A percentile compares a stretch with the other conserved stretches of the same genome.
phyloP scores from a whole-genome alignment of 371 early-diverging fungal species.

The Zopfochytrium polystomum region DNA sequence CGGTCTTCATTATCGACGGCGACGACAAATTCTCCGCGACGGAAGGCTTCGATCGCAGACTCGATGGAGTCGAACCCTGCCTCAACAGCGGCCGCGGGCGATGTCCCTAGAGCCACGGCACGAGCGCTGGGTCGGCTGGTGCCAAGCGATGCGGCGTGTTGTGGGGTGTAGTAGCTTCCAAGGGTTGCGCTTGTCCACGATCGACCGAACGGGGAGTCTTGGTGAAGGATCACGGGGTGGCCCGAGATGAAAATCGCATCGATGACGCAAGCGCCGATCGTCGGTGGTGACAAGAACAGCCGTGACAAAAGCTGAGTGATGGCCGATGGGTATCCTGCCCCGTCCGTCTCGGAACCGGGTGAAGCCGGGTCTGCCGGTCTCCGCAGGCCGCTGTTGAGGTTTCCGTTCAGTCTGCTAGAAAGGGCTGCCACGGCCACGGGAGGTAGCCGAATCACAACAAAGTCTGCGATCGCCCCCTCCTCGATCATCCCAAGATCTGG shows the following conservation, averaged over 20 bases:
- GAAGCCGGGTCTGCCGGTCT: conserved; percentile 7
- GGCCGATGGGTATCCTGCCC: background rate
- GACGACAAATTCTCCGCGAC: conserved; percentile 77
- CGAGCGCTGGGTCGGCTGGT: background rate
- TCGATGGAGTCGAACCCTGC: conserved; percentile 67
- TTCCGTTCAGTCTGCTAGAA: conserved; percentile 27
- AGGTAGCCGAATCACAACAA: conserved; percentile 30
- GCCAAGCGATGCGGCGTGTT: conserved; percentile 20
- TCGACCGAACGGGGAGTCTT: conserved; percentile 9
- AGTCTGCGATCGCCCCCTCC: conserved; percentile 24
- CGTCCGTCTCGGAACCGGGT: background rate
- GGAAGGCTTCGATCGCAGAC: conserved; percentile 69
- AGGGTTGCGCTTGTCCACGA: conserved; percentile 23
- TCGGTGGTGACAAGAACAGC: conserved; percentile 16
- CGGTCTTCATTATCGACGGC: conserved; percentile 95
- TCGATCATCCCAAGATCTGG: conserved; percentile 14
- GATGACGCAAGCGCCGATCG: conserved; percentile 6
- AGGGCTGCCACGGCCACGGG: conserved; percentile 22
- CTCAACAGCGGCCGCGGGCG: background rate
- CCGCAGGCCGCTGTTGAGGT: background rate
- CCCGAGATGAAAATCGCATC: conserved; percentile 34
- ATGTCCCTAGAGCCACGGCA: conserved; percentile 1
- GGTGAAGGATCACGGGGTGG: conserved; percentile 13
- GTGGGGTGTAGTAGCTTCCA: conserved; percentile 26
- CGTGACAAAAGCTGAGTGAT: conserved; percentile 25